phyloP scores from a whole-genome alignment of 495 filamentous ascomycete genomes.

The Immersiella caudata region DNA sequence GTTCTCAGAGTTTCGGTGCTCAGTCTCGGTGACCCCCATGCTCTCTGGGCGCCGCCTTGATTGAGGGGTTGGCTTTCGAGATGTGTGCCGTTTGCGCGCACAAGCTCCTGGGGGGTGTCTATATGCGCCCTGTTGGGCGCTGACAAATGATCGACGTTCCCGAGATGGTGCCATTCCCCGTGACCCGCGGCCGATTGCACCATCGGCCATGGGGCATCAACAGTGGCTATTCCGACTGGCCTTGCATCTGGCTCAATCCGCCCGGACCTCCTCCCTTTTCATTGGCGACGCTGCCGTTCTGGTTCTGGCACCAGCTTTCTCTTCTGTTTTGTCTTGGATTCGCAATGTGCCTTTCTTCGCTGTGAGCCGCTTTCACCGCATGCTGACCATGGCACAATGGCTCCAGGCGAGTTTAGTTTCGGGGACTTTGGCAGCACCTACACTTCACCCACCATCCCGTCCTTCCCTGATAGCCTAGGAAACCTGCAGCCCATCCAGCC shows the following conservation, averaged over 20 bases:
- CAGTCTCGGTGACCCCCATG: conserved; percentile 22
- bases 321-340: conserved; percentile 21
- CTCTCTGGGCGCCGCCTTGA: conserved; percentile 27
- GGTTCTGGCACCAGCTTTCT: conserved; percentile 13
- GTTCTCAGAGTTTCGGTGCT: conserved; percentile 17
- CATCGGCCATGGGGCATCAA: conserved; percentile 40
- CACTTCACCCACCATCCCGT: conserved; percentile 49
- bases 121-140: conserved; percentile 31
- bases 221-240: conserved; percentile 28
- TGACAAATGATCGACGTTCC: conserved; percentile 42
- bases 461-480: conserved; percentile 46
- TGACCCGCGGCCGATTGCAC: conserved; percentile 42
- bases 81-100: conserved; percentile 27
- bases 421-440: conserved; percentile 51
- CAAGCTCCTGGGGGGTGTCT: conserved; percentile 18
- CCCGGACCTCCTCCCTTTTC: conserved; percentile 36
- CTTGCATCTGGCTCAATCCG: conserved; percentile 28
- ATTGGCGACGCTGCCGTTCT: conserved; percentile 31
- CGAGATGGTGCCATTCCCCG: conserved; percentile 47
- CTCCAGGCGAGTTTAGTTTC: conserved; percentile 55
- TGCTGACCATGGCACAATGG: conserved; percentile 50
- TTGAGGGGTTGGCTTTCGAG: conserved; percentile 25
- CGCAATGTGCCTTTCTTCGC: conserved; percentile 21
- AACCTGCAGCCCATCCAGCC: conserved; percentile 54
- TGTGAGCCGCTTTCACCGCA: conserved; percentile 1